Percentiles rank a stretch among this genome's conserved stretches.
Evolutionary conservation across 108 stramenopile species (phyloP).

Genomic region (Mayamaea pseudoterrestris): DNA sequence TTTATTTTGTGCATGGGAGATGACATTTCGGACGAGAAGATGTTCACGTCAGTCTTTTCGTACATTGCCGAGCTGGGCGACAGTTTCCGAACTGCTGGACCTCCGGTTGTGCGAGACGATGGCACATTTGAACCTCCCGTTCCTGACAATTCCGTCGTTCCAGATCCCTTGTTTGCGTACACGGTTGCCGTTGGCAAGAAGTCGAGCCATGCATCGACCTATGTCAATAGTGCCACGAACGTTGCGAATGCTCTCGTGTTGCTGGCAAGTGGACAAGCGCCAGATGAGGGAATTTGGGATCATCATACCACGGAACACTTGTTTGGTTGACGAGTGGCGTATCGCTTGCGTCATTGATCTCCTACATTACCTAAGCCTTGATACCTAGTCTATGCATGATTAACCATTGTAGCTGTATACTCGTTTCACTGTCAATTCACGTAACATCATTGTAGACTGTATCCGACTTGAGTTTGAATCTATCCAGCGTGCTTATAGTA

Average conservation of each 20-base stretch:
- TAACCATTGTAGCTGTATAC: too few species aligned
- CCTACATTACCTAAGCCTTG: too few species aligned
- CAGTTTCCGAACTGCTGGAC: conserved; percentile 24
- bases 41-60: conserved; percentile 85
- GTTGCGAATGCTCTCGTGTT: conserved; percentile 61
- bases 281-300: conserved; percentile 14
- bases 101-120: conserved; percentile 34
- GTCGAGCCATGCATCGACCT: conserved; percentile 71
- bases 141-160: neutral
- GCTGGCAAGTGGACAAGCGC: conserved; percentile 21
- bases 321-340: conserved; percentile 8
- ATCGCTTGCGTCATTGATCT: too few species aligned
- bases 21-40: conserved; percentile 92
- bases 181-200: conserved; percentile 82
- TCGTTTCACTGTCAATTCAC: too few species aligned
- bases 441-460: too few species aligned
- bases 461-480: too few species aligned
- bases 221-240: conserved; percentile 66
- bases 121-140: conserved; percentile 4
- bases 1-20: conserved; percentile 92
- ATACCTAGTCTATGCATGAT: too few species aligned
- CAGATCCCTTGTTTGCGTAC: conserved; percentile 19
- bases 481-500: too few species aligned
- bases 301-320: conserved; percentile 4
- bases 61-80: conserved; percentile 64